Base-by-base conservation (phyloP, 2,329 filamentous ascomycete species). In the Ascochyta clinopodiicola region DNA sequence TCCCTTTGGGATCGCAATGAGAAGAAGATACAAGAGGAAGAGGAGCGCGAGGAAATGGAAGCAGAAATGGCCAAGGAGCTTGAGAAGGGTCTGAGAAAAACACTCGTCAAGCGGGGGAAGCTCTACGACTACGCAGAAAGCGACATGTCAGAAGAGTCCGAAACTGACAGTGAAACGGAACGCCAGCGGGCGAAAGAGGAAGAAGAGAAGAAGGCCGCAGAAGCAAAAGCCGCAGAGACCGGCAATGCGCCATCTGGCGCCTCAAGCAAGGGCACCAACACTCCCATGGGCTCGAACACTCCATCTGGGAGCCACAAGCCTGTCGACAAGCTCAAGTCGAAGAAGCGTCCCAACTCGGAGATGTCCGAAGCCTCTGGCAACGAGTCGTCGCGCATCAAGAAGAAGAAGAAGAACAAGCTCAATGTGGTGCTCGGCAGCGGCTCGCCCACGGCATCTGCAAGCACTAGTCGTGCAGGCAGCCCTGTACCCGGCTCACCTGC, bases 281-380 rank as follows among this genome's bases (percentile, higher is more conserved):
- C 87, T 2, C 87, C 87, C 1, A 24, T 53, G 21, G 55, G 50
- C 17, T 49, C 55, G 12, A 54, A 19, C 13, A 57, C 55, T 1
- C 55, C 55, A 2, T 86, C 82, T 29, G 84, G 84, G 34, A 81
- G 82, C 29, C 76, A 78, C 42, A 81, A 80, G 64, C 73, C 79
- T 46, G 60, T 78, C 36, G 82, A 86, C 64, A 68, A 81, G 15
- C 66, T 80, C 49, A 68, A 64, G 51, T 84, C 84, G 67, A 84
- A 94, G 47, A 97, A 97, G 79, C 88, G 94, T 27, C 84, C 91
- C 29, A 92, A 92, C 17, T 96, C 92, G 15, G 89, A 93, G 61
- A 82, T 90, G 29, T 97, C 92, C 2, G 94, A 98, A 72, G 92
- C 92, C 9, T 96, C 92, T 72, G 94, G 92, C 48, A 96, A 93